These are phyloP conservation scores for Trametes meyenii DNA, from an alignment of 768 basidiomycete genomes.

Conservation along the genomic window DNA sequence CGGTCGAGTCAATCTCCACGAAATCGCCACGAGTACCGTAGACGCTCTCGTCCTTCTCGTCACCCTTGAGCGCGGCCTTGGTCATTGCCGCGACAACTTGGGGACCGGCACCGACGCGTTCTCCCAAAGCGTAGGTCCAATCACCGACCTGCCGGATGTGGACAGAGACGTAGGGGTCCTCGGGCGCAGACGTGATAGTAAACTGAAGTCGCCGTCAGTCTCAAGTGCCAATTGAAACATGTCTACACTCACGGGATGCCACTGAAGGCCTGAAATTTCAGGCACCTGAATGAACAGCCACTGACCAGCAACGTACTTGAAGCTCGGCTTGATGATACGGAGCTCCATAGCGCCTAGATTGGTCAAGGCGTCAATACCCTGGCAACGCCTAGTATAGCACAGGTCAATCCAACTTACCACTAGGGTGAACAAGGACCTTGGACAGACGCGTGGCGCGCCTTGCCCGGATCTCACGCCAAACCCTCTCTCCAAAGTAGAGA, in stretches of 20 bases:
- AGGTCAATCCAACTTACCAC: constrained; percentile 52
- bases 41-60: constrained; percentile 58
- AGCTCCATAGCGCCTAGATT: constrained; percentile 84
- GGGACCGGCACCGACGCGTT: constrained; percentile 82
- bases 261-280: constrained; percentile 80
- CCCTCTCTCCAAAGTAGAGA: constrained; percentile 85
- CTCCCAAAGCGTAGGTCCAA: constrained; percentile 81
- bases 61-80: constrained; percentile 73
- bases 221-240: neutral
- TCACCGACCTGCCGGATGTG: constrained; percentile 96
- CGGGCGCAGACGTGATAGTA: constrained; percentile 93
- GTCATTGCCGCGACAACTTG: constrained; percentile 79
- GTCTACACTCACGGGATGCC: constrained; percentile 84
- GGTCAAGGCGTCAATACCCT: constrained; percentile 6
- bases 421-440: constrained; percentile 88
- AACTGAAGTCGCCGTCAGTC: constrained; percentile 52
- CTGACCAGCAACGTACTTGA: constrained; percentile 90
- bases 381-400: constrained; percentile 8
- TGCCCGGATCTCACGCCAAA: constrained; percentile 83
- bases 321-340: constrained; percentile 87
- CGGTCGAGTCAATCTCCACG: constrained; percentile 69
- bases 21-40: constrained; percentile 70
- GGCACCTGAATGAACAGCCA: constrained; percentile 92
- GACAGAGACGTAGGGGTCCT: constrained; percentile 89
- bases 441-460: constrained; percentile 76